Base-by-base conservation (phyloP, 441 rosid species). In the Croton laevigatus region DNA sequence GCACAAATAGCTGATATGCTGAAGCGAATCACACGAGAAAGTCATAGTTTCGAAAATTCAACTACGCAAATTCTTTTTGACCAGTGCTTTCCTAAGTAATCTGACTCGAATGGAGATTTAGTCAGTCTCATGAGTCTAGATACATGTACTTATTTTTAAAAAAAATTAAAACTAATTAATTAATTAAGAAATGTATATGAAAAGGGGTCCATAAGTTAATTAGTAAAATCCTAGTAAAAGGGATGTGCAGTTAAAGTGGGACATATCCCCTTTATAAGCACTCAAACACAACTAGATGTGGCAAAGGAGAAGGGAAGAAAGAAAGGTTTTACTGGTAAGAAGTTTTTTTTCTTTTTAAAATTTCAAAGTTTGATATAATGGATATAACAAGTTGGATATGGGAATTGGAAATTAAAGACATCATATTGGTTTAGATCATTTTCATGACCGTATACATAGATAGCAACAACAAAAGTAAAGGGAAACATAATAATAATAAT, bases 401-500 rank as follows among this genome's bases (percentile, higher is more conserved):
- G 66, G 76, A 53, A 57, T 49, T 44, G 34, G 57, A 22, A 13
- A 32, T 40, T 68, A 75, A 66, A 52, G 59, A 23, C 32, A 37
- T 54, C 55, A 60, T 45, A 64, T 60, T 66, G 19, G 66, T 12
- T 27, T 48, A 66, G 65, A 9, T 59, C 51, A 61, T 62, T 55
- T 40, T 51, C 49, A 66, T 42, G 51, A 17, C 19, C 51, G 66
- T 54, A 27, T 27, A 27, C 32, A 61, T 36, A 69, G 62, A 59
- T 27, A 34, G 64, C 61, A 65, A 70, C 69, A 6, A 66, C 45
- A 53, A 52, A 52, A 67, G 14, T 22, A 60, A 76, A 68, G 72
- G 72, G 36, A 74, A 48, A 54, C 55, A 71, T 57, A 20, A 70
- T 57, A 20, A 70, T 52, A 70, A 45, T 71, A 71, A 67, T 27